phyloP scores from a whole-genome alignment of 371 early-diverging fungal species.

The Mortierella sp. region DNA sequence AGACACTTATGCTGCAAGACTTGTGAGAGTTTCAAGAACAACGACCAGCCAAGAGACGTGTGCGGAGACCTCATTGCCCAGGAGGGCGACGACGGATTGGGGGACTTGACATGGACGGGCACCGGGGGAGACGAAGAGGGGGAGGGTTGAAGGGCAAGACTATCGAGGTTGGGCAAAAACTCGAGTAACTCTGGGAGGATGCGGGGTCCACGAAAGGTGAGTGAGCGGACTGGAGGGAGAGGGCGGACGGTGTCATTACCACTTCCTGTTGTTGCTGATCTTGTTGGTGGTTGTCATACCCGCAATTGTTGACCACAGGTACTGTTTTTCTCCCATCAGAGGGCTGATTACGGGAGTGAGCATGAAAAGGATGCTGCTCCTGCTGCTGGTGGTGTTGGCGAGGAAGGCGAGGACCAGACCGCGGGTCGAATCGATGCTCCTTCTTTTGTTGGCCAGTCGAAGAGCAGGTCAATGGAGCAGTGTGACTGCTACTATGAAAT shows the following conservation, averaged over 20 bases:
- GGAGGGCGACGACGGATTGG: too few species aligned
- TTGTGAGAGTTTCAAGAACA: constrained; percentile 13
- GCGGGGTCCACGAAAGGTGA: constrained; percentile 32
- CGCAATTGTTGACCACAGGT: background rate
- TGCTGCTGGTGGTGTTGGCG: background rate
- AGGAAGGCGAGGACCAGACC: background rate
- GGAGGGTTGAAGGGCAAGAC: constrained; percentile 22
- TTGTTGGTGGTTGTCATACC: background rate
- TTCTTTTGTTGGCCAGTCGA: background rate
- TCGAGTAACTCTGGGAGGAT: constrained; percentile 27
- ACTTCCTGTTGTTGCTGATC: background rate
- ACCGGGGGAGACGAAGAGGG: background rate
- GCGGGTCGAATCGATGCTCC: background rate
- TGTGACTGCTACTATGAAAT: background rate
- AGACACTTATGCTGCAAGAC: constrained; percentile 16
- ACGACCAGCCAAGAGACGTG: background rate
- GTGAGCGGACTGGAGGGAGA: constrained; percentile 23
- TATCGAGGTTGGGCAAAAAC: constrained; percentile 33
- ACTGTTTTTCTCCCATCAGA: background rate
- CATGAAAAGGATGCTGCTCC: background rate
- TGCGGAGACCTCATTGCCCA: background rate
- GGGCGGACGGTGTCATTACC: background rate
- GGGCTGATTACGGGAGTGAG: background rate
- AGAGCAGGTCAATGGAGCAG: too few species aligned
- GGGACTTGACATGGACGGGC: background rate